Percentiles rank a stretch among this genome's conserved stretches.
These are phyloP conservation scores for Sporothrix humicola DNA, from an alignment of 2,329 filamentous ascomycete species.

Conservation along the genomic window DNA sequence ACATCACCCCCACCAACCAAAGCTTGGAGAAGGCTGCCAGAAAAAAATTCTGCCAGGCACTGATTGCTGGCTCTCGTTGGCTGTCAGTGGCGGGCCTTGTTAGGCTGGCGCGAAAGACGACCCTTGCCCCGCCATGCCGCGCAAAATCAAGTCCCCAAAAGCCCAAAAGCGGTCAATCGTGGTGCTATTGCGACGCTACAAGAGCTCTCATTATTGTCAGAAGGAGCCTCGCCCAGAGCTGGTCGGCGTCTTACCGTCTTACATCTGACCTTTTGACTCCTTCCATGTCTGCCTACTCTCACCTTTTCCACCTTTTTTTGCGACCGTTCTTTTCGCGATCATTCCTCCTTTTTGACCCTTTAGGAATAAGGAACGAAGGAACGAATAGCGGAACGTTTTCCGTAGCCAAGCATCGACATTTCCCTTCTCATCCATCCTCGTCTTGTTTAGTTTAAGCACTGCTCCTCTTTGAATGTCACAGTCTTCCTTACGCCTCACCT, in stretches of 20 bases:
- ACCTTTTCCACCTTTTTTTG: not conserved
- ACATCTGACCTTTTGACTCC: not conserved
- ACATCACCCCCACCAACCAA: not conserved
- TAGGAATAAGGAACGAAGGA: too few species aligned
- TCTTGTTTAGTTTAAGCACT: too few species aligned
- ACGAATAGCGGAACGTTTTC: not conserved
- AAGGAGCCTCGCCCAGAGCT: not conserved
- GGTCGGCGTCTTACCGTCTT: constrained; percentile 3
- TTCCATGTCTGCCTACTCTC: not conserved
- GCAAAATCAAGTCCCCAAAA: not conserved
- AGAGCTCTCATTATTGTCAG: not conserved
- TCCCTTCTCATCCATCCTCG: too few species aligned
- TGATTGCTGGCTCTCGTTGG: not conserved
- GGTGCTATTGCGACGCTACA: not conserved
- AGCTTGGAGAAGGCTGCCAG: not conserved
- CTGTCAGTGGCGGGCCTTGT: not conserved
- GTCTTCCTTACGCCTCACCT: not conserved
- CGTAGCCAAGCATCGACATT: not conserved
- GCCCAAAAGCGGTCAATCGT: not conserved
- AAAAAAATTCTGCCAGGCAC: not conserved
- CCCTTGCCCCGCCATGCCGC: constrained; percentile 4
- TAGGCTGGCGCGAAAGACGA: not conserved
- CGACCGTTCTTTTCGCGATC: too few species aligned
- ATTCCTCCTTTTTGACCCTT: not conserved
- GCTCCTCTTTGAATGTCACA: not conserved